Evolutionary conservation across 305 asterid species (phyloP).

Genomic region (Caryopteris hybrid): DNA sequence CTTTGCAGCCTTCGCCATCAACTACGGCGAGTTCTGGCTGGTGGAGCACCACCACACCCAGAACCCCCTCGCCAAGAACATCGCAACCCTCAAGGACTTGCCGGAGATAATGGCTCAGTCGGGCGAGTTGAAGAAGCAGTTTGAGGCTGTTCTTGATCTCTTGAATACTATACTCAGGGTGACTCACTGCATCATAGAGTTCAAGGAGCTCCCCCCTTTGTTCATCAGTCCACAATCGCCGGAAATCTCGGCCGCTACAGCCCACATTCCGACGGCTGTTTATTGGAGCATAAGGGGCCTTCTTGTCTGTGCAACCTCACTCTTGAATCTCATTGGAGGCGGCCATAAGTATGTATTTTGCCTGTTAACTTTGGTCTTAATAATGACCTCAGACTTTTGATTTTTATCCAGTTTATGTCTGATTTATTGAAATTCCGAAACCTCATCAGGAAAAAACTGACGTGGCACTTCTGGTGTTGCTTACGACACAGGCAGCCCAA

Average conservation of each 20-base stretch:
- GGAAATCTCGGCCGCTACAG: constrained; percentile 37
- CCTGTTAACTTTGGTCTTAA: no score
- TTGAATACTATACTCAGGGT: constrained; percentile 36
- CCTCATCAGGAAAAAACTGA: no score
- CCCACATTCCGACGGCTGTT: constrained; percentile 66
- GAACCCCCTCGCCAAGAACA: constrained; percentile 61
- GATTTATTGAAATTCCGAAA: no score
- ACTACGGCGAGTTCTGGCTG: constrained; percentile 86
- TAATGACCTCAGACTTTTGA: no score
- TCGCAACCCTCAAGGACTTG: constrained; percentile 72
- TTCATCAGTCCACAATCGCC: constrained; percentile 42
- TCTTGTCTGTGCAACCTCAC: constrained; percentile 48
- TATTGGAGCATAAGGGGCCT: constrained; percentile 71
- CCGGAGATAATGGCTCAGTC: constrained; percentile 47
- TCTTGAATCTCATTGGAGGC: constrained; percentile 63
- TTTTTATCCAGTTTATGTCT: no score
- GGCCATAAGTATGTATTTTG: constrained; percentile 61
- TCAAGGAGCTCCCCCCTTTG: constrained; percentile 53
- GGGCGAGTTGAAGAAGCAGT: constrained; percentile 31
- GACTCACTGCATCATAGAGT: constrained; percentile 44
- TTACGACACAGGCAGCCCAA: no score
- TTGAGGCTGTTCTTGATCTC: constrained; percentile 34
- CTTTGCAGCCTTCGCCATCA: constrained; percentile 75
- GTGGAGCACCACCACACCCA: constrained; percentile 51
- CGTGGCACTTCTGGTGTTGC: no score